Base-by-base conservation (phyloP, 805 yeast species). In the Cyberlindnera subsufficiens region DNA sequence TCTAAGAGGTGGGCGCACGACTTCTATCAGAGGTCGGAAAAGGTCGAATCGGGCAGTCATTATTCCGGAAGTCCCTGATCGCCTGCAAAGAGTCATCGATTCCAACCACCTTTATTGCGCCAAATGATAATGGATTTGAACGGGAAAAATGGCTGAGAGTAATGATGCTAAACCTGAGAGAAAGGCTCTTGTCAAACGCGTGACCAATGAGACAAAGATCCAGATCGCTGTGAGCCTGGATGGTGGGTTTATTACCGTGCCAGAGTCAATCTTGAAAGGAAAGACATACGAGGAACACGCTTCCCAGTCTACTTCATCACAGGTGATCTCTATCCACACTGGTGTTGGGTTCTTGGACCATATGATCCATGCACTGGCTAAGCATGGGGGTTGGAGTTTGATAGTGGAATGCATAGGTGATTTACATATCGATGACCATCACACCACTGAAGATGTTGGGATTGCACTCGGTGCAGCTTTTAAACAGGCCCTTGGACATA, bases 311-410 rank as follows among this genome's bases (percentile, higher is more conserved):
- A 78, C 95, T 0, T 66, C 74, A 13, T 65, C 83, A 6, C 98
- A 91, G 64, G 69, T 74, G 9, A 89, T 93, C 46, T 71, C 79
- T 29, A 80, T 93, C 40, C 85, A 86, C 56, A 85, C 98, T 0
- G 99, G 99, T 41, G 77, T 93, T 42, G 99, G 98, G 1, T 93
- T 93, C 60, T 67, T 91, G 45, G 98, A 93, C 68, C 99, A 93
- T 65, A 93, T 93, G 99, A 70, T 93, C 38, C 96, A 91, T 57
- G 99, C 99, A 0, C 71, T 93, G 54, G 96, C 98, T 32, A 93
- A 93, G 59, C 99, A 93, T 65, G 72, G 95, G 1, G 98, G 98
- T 15, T 93, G 98, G 99, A 86, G 96, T 11, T 60, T 93, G 44
- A 71, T 86, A 30, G 75, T 93, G 16, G 95, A 85, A 60, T 91